Base-by-base conservation (phyloP, 768 basidiomycete species). In the Suillus fuscotomentosus region DNA sequence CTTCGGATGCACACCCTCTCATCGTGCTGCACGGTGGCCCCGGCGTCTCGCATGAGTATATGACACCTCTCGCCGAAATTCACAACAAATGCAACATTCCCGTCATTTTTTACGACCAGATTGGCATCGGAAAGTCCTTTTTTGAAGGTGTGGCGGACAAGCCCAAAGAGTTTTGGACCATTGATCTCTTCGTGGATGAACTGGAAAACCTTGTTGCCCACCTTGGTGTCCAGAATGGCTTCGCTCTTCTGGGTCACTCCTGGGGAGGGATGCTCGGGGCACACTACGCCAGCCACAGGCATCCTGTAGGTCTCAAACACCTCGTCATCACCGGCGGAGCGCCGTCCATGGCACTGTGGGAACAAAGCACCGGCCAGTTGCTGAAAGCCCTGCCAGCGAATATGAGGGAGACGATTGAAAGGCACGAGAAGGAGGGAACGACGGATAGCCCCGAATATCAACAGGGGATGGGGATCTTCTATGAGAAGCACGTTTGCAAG, bases 1-100 rank as follows among this genome's bases (percentile, higher is more conserved):
- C 70, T 53, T 69, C 71, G 6, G 68, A 70, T 20, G 60, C 68
- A 27, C 74, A 76, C 14, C 84, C 86, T n/a, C 78, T 87, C 54
- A 74, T 88, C 62, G 71, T 77, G 3, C 74, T 87, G 5, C 86
- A 87, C 64, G 86, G 84, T 20, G 86, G 86, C 6, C 85, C 85
- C 10, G 85, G 86, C 3, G 65, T 75, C 5, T 68, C 76, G 15
- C 80, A 81, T 62, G 70, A 77, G 55, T 82, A 82, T 69, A 71
- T 84, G 60, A 63, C 73, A 20, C 71, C 78, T 8, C 61, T 76
- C 45, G 66, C 60, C 45, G 76, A 79, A 61, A 73, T 81, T 51
- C 11, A 34, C 34, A 54, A 34, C 20, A 54, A 54, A 54, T 54
- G 20, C 20, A 54, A 54, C 8, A 75, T 75, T 53, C 76, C 81